phyloP scores from a whole-genome alignment of 352 stramenopile genomes.

The Globisporangium carolinianum region DNA sequence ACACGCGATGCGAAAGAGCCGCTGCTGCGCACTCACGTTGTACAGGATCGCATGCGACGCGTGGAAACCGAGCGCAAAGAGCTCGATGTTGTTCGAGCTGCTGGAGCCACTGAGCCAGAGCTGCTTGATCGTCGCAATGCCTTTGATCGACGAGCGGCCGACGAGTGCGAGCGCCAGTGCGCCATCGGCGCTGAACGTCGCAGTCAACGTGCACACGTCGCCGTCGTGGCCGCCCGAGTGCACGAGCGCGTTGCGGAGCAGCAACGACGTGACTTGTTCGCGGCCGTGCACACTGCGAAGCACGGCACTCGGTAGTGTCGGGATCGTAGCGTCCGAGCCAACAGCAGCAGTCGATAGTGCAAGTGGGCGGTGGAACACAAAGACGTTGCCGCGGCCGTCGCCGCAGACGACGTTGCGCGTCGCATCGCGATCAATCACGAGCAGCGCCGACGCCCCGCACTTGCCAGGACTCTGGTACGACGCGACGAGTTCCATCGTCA shows the following conservation, averaged over 20 bases:
- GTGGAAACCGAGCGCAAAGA: constrained; percentile 83
- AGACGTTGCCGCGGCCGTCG: constrained; percentile 69
- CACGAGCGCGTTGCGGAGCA: constrained; percentile 33
- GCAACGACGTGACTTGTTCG: constrained; percentile 57
- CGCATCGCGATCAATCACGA: constrained; percentile 30
- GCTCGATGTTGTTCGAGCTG: constrained; percentile 16
- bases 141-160: constrained; percentile 67
- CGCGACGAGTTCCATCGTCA: constrained; percentile 27
- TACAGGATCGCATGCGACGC: constrained; percentile 61
- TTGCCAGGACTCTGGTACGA: constrained; percentile 54
- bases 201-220: constrained; percentile 59
- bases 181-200: constrained; percentile 19
- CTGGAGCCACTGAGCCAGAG: constrained; percentile 28
- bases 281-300: constrained; percentile 55
- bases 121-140: constrained; percentile 69
- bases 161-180: constrained; percentile 25
- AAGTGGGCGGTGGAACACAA: constrained; percentile 42
- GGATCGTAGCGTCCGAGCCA: background rate
- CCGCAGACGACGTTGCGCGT: constrained; percentile 60
- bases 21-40: constrained; percentile 69
- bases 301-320: constrained; percentile 18
- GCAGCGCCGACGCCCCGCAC: constrained; percentile 40
- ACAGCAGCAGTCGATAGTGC: background rate
- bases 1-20: constrained; percentile 68
- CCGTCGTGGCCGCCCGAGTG: constrained; percentile 77